phyloP scores from a whole-genome alignment of 371 early-diverging fungal genomes.

The Chytridium lagenaria region DNA sequence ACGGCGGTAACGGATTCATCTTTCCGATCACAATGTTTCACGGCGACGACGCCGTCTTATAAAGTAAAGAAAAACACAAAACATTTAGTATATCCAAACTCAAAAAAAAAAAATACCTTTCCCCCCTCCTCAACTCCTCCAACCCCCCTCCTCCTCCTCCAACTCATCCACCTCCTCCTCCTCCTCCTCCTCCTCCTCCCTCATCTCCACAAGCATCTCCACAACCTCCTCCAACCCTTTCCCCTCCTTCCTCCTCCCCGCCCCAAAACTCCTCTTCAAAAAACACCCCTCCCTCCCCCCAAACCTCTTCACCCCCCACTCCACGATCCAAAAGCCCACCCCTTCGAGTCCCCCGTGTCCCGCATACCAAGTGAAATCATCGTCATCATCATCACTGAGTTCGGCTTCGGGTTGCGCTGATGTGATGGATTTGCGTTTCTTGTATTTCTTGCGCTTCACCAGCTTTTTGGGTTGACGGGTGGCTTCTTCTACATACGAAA shows the following conservation, averaged over 20 bases:
- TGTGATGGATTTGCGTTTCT: background rate
- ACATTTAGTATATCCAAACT: no score
- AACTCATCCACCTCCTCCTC: background rate
- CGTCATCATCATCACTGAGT: constrained; percentile 5
- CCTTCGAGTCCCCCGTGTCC: no score
- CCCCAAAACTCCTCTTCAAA: background rate
- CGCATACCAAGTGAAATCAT: background rate
- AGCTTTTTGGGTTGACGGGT: background rate
- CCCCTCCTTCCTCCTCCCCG: background rate
- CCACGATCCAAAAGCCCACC: no score
- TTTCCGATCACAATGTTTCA: no score
- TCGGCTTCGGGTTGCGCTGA: background rate
- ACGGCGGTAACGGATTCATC: no score
- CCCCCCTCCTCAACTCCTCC: no score
- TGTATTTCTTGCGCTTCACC: no score
- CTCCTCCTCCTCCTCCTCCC: background rate
- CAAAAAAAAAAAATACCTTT: no score
- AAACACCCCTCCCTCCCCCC: background rate
- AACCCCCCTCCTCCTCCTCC: no score
- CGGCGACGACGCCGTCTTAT: no score
- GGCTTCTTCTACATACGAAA: no score
- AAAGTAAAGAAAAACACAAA: no score
- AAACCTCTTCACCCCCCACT: background rate
- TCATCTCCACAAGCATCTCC: background rate
- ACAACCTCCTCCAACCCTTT: background rate